Evolutionary conservation across 225 moss, liverwort and hornwort species (phyloP), one percentile per base, ranked within the genome.

Genomic region (Sphagnum contortum): DNA sequence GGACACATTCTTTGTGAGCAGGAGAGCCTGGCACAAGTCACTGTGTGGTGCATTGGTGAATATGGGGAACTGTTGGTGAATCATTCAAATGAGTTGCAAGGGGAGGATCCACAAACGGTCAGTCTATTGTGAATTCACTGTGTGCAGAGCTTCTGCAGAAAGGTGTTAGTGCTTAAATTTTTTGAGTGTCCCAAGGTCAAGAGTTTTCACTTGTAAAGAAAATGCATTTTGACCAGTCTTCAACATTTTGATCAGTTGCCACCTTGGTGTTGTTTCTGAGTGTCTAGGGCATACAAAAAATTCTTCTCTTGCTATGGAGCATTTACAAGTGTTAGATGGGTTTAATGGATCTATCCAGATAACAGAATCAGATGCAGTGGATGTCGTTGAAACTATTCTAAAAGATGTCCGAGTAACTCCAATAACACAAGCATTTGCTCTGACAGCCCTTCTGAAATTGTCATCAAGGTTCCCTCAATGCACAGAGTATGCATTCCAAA

Each of bases 41-140:
- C 87, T 66, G 83, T 92, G 45, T 98, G 96, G 96, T 93, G 92
- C 69, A 82, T 93, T 72, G 92, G 92, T 46, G 96, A 98, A 70
- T 98, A 98, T 51, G 90, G 90, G 55, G 96, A 98, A 50, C 86
- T 98, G 89, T 77, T 98, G 48, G 89, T 98, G 10, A 89, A 91
- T 62, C 81, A 87, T 74, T 50, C 74, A 49, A 87, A 81, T 54
- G 92, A 98, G 76, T 72, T 98, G 70, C 78, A 80, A 57, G 90
- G 86, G 64, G 92, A 98, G 79, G 96, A 93, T 58, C 96, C 92
- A 5, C 69, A 87, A 59, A 98, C 90, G 5, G 96, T 92, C 67
- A 63, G 85, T 79, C 70, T 63, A 44, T 56, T 44, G 29, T 29
- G 29, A 29, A 29, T 29, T 29, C 29, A 29, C 29, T 29, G 29